Evolutionary conservation across 2,329 filamentous ascomycete species (phyloP).

Genomic region (Phialocephala subalpina): DNA sequence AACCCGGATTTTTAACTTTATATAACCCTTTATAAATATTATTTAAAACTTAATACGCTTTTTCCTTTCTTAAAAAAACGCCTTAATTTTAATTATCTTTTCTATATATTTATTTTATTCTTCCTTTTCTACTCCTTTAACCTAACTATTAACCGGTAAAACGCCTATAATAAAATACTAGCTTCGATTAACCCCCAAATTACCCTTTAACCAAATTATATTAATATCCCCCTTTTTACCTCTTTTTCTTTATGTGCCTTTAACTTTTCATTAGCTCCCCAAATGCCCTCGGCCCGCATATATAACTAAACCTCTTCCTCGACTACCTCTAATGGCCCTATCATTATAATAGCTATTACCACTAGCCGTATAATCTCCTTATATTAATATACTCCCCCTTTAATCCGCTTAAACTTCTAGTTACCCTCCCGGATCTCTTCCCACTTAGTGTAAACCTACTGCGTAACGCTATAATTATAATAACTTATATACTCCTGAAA

Average conservation of each 20-base stretch:
- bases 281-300: conserved; percentile 7
- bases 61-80: no score
- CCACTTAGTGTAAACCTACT: conserved; percentile 3
- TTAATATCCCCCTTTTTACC: conserved; percentile 13
- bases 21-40: no score
- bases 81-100: no score
- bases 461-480: conserved; percentile 6
- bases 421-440: conserved; percentile 4
- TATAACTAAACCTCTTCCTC: conserved; percentile 7
- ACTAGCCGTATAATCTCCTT: conserved; percentile 5
- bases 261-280: conserved; percentile 9
- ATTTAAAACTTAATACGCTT: no score
- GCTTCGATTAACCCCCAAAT: conserved; percentile 4
- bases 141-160: conserved; percentile 4
- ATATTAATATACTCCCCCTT: conserved; percentile 11
- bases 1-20: no score
- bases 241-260: background rate
- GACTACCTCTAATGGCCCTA: conserved; percentile 2
- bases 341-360: conserved; percentile 9
- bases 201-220: conserved; percentile 13
- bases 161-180: conserved; percentile 1
- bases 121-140: background rate
- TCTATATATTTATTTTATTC: no score
- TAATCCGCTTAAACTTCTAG: conserved; percentile 10
- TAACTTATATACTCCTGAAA: conserved; percentile 7